Percentiles rank a stretch among this genome's conserved stretches.
Conservation (phyloP, 257 asterid genomes). For the Misopates orontium region DNA sequence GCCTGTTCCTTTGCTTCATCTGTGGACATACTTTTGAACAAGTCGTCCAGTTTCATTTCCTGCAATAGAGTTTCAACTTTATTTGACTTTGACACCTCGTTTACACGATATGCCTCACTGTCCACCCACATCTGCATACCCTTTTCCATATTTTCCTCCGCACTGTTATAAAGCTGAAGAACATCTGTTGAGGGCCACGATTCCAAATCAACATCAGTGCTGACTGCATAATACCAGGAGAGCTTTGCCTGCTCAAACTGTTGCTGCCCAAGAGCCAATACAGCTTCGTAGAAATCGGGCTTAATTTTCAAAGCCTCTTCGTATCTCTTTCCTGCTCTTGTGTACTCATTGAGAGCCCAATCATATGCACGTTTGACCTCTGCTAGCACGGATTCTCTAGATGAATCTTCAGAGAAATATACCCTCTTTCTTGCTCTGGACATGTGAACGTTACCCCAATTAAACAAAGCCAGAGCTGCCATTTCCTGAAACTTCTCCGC, state of each 20-base stretch:
- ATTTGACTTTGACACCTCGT: constrained; percentile 37
- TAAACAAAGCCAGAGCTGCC: constrained; percentile 87
- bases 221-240: constrained; percentile 69
- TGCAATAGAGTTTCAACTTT: constrained; percentile 39
- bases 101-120: constrained; percentile 42
- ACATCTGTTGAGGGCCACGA: constrained; percentile 62
- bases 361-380: constrained; percentile 52
- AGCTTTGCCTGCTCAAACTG: constrained; percentile 86
- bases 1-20: constrained; percentile 73
- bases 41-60: constrained; percentile 48
- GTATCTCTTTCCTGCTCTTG: constrained; percentile 62
- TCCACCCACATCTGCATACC: constrained; percentile 87
- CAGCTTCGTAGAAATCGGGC: constrained; percentile 69
- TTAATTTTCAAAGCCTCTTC: constrained; percentile 67
- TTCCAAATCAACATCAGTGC: constrained; percentile 55
- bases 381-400: constrained; percentile 49
- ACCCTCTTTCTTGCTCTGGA: constrained; percentile 73
- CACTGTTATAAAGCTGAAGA: constrained; percentile 66
- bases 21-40: constrained; percentile 46
- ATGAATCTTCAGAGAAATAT: constrained; percentile 54
- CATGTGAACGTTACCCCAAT: constrained; percentile 84
- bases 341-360: constrained; percentile 69
- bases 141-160: constrained; percentile 78
- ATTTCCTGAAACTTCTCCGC: constrained; percentile 80
- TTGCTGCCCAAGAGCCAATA: constrained; percentile 74